phyloP scores from a whole-genome alignment of 192 early-diverging fungal genomes.

The Chytriomyces confervae region DNA sequence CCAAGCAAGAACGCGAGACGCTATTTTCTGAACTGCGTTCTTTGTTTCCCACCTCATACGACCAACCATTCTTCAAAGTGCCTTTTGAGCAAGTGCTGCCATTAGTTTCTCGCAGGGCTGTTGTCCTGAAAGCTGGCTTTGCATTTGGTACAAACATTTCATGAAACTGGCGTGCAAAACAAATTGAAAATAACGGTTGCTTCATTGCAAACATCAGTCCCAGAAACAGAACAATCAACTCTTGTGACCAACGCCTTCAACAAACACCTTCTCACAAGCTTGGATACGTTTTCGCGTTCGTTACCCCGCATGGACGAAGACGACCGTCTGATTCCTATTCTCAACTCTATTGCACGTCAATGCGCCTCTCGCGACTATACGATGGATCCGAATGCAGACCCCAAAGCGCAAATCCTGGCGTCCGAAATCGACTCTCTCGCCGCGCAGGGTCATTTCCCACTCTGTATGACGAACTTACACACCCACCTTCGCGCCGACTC shows the following conservation, averaged over 20 bases:
- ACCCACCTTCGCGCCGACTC: constrained; percentile 69
- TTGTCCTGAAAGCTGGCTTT: constrained; percentile 46
- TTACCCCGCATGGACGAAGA: constrained; percentile 91
- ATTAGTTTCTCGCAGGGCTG: constrained; percentile 43
- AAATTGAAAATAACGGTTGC: constrained; percentile 39
- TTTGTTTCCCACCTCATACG: constrained; percentile 4
- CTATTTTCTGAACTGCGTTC: constrained; percentile 11
- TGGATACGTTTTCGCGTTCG: constrained; percentile 76
- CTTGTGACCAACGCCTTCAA: constrained; percentile 82
- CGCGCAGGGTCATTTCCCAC: constrained; percentile 72
- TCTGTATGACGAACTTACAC: constrained; percentile 91
- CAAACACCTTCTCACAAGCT: constrained; percentile 54
- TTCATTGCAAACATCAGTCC: constrained; percentile 48
- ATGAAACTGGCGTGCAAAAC: background rate
- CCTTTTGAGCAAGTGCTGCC: constrained; percentile 52
- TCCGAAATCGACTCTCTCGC: constrained; percentile 71
- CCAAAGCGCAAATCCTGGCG: constrained; percentile 42
- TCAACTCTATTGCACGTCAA: constrained; percentile 85
- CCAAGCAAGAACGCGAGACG: constrained; percentile 24
- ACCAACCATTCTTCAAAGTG: constrained; percentile 48
- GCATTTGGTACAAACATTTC: constrained; percentile 37
- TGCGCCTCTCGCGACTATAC: constrained; percentile 74
- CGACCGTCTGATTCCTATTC: constrained; percentile 84
- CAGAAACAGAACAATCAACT: constrained; percentile 69
- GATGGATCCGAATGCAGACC: constrained; percentile 17